Evolutionary conservation across 495 filamentous ascomycete species (phyloP), one percentile per base, ranked within the genome.

Genomic region (Penicillium verhagenii): DNA sequence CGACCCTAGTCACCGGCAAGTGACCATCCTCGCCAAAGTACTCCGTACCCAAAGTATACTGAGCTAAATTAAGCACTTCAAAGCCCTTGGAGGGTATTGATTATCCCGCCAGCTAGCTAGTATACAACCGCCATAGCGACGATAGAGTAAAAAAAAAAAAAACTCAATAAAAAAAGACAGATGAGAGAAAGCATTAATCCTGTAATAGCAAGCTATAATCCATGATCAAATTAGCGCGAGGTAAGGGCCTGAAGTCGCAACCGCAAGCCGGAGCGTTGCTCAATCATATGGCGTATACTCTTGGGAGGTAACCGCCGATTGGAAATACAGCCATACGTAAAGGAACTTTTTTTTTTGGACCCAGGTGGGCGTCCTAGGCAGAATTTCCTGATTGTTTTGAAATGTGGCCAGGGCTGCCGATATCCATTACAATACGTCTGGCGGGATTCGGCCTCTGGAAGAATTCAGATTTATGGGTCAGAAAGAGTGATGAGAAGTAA

Each of bases 261-360:
- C 39, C 39, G 51, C 38, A 52, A 37, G 18, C n/a, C 16, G 46
- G 46, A 48, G 26, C 35, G 50, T 59, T 59, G 61, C 61, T 64
- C 61, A 61, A 55, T 58, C 58, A 53, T 54, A 35, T 55, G 49
- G 60, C 57, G 46, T 55, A n/a, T n/a, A 49, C 39, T 37, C 54
- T 59, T 47, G 54, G 55, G 23, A 50, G 50, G 49, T 55, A 60
- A 60, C 56, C 59, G 31, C 47, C 44, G 33, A 59, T 62, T 65
- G 56, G 40, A 57, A 65, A 63, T 47, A 55, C 50, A 44, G 56
- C 59, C 50, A 56, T 51, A 40, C 45, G 13, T 13, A 19, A 7
- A 19, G 28, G 38, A 21, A 21, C 20, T 42, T 11, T n/a, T n/a
- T n/a, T n/a, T n/a, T n/a, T n/a, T n/a, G n/a, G n/a, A n/a, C n/a